A percentile compares a stretch with the other conserved stretches of the same genome.
phyloP scores from a whole-genome alignment of 2,329 filamentous ascomycete genomes.

The Botrytis tulipae region DNA sequence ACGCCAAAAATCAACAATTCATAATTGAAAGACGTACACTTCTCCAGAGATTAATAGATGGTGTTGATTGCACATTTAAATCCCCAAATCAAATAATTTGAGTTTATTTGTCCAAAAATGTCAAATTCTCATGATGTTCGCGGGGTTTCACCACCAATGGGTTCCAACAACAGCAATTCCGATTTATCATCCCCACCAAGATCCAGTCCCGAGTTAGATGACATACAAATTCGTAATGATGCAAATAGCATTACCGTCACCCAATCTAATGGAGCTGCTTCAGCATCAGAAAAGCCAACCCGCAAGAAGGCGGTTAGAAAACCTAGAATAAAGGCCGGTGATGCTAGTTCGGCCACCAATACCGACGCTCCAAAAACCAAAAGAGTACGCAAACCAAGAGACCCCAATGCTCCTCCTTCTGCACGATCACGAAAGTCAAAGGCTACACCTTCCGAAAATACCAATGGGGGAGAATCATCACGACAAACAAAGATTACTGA shows the following conservation, averaged over 20 bases:
- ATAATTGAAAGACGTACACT: neutral
- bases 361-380: constrained; percentile 48
- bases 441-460: constrained; percentile 39
- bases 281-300: constrained; percentile 27
- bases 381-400: constrained; percentile 55
- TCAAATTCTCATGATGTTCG: constrained; percentile 18
- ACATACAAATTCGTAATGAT: constrained; percentile 25
- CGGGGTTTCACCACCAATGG: constrained; percentile 19
- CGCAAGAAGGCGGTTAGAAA: constrained; percentile 66
- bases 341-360: constrained; percentile 41
- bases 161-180: constrained; percentile 36
- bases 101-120: constrained; percentile 6
- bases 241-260: constrained; percentile 31
- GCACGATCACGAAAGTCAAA: constrained; percentile 55
- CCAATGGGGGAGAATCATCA: constrained; percentile 17
- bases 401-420: constrained; percentile 56
- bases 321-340: constrained; percentile 51
- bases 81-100: neutral
- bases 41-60: neutral
- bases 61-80: neutral
- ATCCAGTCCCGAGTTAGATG: constrained; percentile 49
- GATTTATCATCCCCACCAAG: constrained; percentile 53
- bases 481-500: constrained; percentile 16
- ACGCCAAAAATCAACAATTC: neutral
- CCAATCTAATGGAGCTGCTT: constrained; percentile 24